phyloP scores from a whole-genome alignment of 768 basidiomycete species.

The Auriculariales sp. region DNA sequence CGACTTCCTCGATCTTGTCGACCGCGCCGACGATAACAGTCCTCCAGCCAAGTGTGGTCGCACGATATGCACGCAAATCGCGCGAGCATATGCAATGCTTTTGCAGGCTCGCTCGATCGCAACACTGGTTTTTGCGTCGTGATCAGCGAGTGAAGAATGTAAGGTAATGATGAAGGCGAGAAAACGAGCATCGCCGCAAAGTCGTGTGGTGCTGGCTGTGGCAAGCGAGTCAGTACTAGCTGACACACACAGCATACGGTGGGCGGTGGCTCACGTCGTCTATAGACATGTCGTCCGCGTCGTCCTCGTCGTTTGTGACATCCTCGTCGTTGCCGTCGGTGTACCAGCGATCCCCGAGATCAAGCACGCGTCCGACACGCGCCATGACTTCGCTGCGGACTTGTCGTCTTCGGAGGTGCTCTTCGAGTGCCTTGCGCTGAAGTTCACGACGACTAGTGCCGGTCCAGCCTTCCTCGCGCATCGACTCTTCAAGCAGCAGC shows the following conservation, averaged over 20 bases:
- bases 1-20: slow-evolving; percentile 80
- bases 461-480: slow-evolving; percentile 73
- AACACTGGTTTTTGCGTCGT: slow-evolving; percentile 56
- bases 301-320: slow-evolving; percentile 29
- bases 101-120: slow-evolving; percentile 76
- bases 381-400: slow-evolving; percentile 42
- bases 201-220: slow-evolving; percentile 57
- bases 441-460: slow-evolving; percentile 63
- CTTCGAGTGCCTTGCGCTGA: slow-evolving; percentile 40
- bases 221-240: slow-evolving; percentile 1
- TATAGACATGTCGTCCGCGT: slow-evolving; percentile 29
- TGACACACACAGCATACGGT: slow-evolving; percentile 10
- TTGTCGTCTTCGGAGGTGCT: slow-evolving; percentile 35
- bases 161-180: slow-evolving; percentile 61
- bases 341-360: slow-evolving; percentile 54
- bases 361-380: slow-evolving; percentile 41
- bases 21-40: slow-evolving; percentile 82
- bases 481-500: slow-evolving; percentile 75
- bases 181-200: slow-evolving; percentile 90
- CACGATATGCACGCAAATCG: slow-evolving; percentile 89
- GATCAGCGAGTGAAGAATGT: slow-evolving; percentile 72
- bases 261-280: slow-evolving; percentile 26
- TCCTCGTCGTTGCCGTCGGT: slow-evolving; percentile 28
- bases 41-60: slow-evolving; percentile 84
- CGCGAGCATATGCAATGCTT: slow-evolving; percentile 77